phyloP scores from a whole-genome alignment of 139 green algal species.

The Pleodorina starrii region DNA sequence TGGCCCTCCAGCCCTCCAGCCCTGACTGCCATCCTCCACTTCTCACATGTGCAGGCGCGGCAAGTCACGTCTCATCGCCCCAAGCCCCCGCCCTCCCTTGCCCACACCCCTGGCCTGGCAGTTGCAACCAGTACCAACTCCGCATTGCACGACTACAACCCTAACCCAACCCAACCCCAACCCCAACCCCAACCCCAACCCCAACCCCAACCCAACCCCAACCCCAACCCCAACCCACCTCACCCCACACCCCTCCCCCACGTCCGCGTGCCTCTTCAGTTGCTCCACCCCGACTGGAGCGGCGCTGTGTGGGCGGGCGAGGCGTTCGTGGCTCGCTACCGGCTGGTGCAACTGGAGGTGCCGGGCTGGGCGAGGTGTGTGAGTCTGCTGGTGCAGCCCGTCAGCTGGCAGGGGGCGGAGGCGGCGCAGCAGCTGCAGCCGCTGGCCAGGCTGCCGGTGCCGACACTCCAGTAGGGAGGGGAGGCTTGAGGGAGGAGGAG shows the following conservation, averaged over 20 bases:
- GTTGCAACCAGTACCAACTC: too few species aligned
- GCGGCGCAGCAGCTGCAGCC: slow-evolving; percentile 13
- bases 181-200: too few species aligned
- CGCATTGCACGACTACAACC: background rate
- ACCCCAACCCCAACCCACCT: background rate
- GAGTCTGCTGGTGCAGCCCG: slow-evolving; percentile 26
- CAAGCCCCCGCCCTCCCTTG: too few species aligned
- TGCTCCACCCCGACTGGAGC: slow-evolving; percentile 36
- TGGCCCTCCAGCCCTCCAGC: too few species aligned
- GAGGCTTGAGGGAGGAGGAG: background rate
- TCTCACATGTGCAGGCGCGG: too few species aligned
- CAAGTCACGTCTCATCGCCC: too few species aligned
- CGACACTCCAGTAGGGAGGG: background rate
- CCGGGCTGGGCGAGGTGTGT: background rate
- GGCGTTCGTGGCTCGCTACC: slow-evolving; percentile 25
- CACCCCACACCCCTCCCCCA: background rate
- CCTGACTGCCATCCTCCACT: too few species aligned
- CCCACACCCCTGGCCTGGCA: too few species aligned
- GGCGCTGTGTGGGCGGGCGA: slow-evolving; percentile 45
- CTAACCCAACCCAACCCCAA: background rate
- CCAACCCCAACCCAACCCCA: too few species aligned
- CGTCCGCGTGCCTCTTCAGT: background rate
- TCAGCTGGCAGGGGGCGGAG: background rate
- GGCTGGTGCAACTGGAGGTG: slow-evolving; percentile 48
- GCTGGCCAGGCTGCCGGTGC: background rate